phyloP scores from a whole-genome alignment of 129 eudicot genomes.

The Flaveria brownii region DNA sequence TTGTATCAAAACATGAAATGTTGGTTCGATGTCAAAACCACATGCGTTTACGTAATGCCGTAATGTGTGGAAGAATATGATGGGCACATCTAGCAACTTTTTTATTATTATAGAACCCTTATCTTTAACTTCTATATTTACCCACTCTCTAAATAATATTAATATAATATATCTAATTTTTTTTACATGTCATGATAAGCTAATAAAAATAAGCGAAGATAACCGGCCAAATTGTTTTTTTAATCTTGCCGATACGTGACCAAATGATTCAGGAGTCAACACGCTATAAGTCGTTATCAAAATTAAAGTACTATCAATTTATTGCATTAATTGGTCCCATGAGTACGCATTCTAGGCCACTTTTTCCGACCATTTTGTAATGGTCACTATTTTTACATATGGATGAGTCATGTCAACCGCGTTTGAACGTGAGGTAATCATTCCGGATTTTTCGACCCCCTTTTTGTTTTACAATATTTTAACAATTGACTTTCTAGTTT shows the following conservation, averaged over 20 bases:
- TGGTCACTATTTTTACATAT: neutral
- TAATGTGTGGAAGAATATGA: too few relatives aligned
- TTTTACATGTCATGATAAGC: neutral
- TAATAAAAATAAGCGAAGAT: neutral
- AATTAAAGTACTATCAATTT: neutral
- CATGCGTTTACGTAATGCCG: too few relatives aligned
- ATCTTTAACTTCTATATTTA: neutral
- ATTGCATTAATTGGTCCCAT: conserved; percentile 16
- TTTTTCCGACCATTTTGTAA: conserved; percentile 18
- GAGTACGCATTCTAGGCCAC: conserved; percentile 11
- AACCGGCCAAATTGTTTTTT: conserved; percentile 12
- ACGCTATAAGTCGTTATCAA: neutral
- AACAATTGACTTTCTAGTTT: too few relatives aligned
- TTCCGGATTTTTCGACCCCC: conserved; percentile 14
- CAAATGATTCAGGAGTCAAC: conserved; percentile 10
- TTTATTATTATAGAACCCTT: neutral
- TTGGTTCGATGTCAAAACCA: neutral
- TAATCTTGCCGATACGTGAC: neutral
- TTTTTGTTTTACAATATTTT: neutral
- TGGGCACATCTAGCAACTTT: neutral
- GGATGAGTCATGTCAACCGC: conserved; percentile 10
- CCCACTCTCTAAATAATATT: neutral
- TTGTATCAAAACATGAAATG: neutral
- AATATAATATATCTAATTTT: neutral
- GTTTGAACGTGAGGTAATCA: conserved; percentile 12